Conservation (phyloP, 176 grass and related monocot genomes). For the Metroxylon sagu region DNA sequence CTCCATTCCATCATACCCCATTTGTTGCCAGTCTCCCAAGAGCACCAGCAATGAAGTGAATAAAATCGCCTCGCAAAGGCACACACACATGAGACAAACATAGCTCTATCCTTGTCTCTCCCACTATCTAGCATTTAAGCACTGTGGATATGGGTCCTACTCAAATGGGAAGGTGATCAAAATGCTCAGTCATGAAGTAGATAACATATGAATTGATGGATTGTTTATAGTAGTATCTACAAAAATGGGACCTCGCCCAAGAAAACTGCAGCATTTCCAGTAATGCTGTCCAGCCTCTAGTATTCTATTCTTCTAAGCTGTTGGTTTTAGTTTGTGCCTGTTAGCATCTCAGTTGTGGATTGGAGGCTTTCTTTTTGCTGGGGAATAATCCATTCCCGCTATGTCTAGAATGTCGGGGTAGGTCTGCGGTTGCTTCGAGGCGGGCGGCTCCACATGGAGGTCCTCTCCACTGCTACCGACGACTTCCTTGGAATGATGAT, state of each 20-base stretch:
- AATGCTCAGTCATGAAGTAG: conserved; percentile 11
- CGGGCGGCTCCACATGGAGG: not conserved
- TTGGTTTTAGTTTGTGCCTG: conserved; percentile 1
- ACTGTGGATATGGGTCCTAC: conserved; percentile 7
- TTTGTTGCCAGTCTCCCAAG: no score
- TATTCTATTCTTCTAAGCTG: conserved; percentile 39
- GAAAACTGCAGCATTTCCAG: conserved; percentile 87
- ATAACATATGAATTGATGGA: conserved; percentile 18
- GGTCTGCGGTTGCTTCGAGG: not conserved
- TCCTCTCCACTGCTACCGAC: not conserved
- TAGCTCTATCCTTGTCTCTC: conserved; percentile 31
- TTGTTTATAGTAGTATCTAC: conserved; percentile 24
- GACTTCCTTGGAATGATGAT: not conserved
- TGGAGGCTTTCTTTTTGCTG: conserved; percentile 71
- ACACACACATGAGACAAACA: conserved; percentile 28
- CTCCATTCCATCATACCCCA: conserved; percentile 15
- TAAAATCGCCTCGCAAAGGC: conserved; percentile 1
- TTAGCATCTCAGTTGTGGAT: conserved; percentile 70
- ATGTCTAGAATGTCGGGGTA: conserved; percentile 71
- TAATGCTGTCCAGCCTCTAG: conserved; percentile 59
- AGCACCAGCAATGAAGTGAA: conserved; percentile 16
- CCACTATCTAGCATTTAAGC: conserved; percentile 7
- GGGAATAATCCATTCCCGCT: conserved; percentile 93
- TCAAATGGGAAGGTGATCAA: not conserved
- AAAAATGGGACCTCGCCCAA: conserved; percentile 33